Evolutionary conservation across 164 flowering plant genomes (phyloP).

Genomic region (Euptelea pleiosperma): DNA sequence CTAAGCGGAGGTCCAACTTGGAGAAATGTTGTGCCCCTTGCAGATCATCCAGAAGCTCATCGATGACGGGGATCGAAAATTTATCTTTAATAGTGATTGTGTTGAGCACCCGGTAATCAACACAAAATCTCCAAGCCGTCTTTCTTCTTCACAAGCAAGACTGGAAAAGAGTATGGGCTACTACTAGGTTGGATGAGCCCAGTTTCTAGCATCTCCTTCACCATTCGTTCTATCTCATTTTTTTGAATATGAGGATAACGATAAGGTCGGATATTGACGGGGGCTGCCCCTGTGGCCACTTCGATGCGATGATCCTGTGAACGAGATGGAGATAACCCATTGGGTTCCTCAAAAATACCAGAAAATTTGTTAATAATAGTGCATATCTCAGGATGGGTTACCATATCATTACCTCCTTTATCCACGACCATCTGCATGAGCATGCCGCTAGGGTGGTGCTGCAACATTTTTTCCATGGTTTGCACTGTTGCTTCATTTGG

Average conservation of each 20-base stretch:
- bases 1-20: neutral
- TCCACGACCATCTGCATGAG: too few relatives aligned
- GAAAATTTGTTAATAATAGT: too few relatives aligned
- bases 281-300: too few relatives aligned
- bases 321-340: too few relatives aligned
- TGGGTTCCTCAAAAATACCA: too few relatives aligned
- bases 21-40: neutral
- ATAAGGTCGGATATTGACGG: neutral
- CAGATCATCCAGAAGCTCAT: neutral
- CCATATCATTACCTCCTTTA: too few relatives aligned
- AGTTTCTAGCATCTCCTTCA: neutral
- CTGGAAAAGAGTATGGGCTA: neutral
- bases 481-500: neutral
- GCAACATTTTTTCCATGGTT: neutral
- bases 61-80: neutral
- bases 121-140: neutral
- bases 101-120: neutral
- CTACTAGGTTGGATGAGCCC: constrained; percentile 3
- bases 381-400: too few relatives aligned
- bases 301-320: too few relatives aligned
- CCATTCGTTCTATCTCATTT: neutral
- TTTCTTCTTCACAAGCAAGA: neutral
- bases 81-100: too few relatives aligned
- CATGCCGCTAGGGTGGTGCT: neutral
- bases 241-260: constrained; percentile 1